Evolutionary conservation across 2,329 filamentous ascomycete genomes (phyloP).

Genomic region (Albifimbria verrucaria): DNA sequence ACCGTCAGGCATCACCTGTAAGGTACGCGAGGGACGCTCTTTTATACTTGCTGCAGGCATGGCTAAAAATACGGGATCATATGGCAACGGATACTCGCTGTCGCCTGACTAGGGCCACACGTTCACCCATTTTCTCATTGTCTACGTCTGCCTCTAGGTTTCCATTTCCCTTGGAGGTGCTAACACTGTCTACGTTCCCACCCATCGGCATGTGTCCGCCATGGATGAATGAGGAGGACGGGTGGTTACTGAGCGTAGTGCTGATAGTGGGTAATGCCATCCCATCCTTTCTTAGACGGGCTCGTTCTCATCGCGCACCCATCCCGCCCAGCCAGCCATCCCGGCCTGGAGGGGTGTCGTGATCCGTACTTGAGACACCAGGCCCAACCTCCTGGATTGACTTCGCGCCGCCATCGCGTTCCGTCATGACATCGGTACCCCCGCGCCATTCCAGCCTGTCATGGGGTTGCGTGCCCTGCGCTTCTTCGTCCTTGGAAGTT

Average conservation of each 20-base stretch:
- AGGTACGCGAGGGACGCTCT: constrained; percentile 13
- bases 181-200: no score
- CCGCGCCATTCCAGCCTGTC: neutral
- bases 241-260: neutral
- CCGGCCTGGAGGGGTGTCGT: constrained; percentile 22
- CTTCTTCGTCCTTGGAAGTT: neutral
- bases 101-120: neutral
- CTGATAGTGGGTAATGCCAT: neutral
- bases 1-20: constrained; percentile 5
- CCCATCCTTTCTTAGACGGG: neutral
- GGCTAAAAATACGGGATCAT: constrained; percentile 21
- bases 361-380: constrained; percentile 35
- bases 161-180: no score
- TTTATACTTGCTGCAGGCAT: constrained; percentile 21
- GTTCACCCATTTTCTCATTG: neutral
- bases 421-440: constrained; percentile 23
- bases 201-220: no score
- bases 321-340: neutral
- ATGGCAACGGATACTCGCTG: neutral
- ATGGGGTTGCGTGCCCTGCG: neutral
- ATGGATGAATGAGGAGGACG: no score
- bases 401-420: constrained; percentile 20
- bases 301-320: neutral
- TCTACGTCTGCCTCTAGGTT: neutral
- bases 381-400: constrained; percentile 21